Conservation (phyloP, 768 basidiomycete species). For the Rhodotorula kratochvilovae region DNA sequence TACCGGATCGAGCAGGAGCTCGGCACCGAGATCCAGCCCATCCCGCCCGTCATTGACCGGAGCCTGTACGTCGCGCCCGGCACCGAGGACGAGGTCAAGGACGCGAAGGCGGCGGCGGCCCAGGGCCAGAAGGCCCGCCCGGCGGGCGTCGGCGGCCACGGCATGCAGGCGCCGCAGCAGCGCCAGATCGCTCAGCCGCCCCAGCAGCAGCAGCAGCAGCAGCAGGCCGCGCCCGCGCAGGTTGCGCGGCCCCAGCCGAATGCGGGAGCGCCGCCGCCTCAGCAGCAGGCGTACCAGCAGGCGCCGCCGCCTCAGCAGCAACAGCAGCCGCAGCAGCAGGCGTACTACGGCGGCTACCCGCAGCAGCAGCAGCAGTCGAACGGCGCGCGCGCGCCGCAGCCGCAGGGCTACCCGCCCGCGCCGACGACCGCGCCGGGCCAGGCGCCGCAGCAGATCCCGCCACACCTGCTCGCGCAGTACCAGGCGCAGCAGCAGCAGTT, state of each 20-base stretch:
- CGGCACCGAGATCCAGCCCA: slow-evolving; percentile 94
- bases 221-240: neutral
- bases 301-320: neutral
- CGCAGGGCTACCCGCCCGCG: slow-evolving; percentile 8
- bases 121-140: slow-evolving; percentile 3
- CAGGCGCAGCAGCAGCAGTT: slow-evolving; percentile 34
- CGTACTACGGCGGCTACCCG: slow-evolving; percentile 13
- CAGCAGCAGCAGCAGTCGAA: slow-evolving; percentile 27
- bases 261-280: no score
- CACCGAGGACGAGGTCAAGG: slow-evolving; percentile 36
- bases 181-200: neutral
- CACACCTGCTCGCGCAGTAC: slow-evolving; percentile 23
- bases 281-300: slow-evolving; percentile 20
- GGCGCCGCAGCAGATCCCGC: slow-evolving; percentile 32
- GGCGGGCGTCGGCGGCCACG: slow-evolving; percentile 30
- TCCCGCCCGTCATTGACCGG: slow-evolving; percentile 84
- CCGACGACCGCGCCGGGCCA: neutral
- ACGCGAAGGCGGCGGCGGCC: slow-evolving; percentile 2
- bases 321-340: slow-evolving; percentile 13
- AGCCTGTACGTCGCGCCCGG: slow-evolving; percentile 84
- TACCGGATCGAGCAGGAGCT: slow-evolving; percentile 98
- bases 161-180: slow-evolving; percentile 33
- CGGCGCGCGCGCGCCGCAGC: neutral
- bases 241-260: slow-evolving; percentile 5
- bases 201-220: slow-evolving; percentile 15